Evolutionary conservation across 2,329 filamentous ascomycete species (phyloP), one percentile per base, ranked within the genome.

Genomic region (Talaromyces albobiverticillius): DNA sequence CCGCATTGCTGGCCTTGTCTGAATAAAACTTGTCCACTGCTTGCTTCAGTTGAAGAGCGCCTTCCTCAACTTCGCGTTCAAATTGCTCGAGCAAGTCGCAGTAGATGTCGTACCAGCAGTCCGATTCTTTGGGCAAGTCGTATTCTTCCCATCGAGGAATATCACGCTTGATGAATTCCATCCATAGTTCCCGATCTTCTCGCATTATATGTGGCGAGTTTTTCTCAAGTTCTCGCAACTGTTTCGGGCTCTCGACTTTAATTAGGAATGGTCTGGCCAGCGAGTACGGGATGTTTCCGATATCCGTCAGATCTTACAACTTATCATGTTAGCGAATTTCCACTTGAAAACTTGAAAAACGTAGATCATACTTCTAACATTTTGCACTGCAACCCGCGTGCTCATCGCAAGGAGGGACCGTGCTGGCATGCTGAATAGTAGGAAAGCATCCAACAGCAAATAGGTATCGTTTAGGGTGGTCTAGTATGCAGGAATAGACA

Each of bases 71-170:
- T 50, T 82, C 77, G 49, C 78, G 73, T 31, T 82, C 75, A 34
- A 84, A 80, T 58, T 86, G 77, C 40, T 76, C 76, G 59, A 82
- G 79, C 65, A 92, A 86, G 59, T 84, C 83, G 59, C 80, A 76
- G 73, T 95, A 96, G 13, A 95, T 79, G 53, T 87, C 84, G 67
- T 86, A 84, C 91, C 91, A 96, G 56, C 84, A 84, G 32, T 77
- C 76, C 0, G 86, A 83, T 58, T 89, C 80, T 53, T 79, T 79
- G 0, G 89, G 88, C 22, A 83, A 76, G 61, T 85, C 82, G 23
- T 83, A 81, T 65, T 87, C 84, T 40, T 85, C 77, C 69, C 84
- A 86, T 53, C 82, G 75, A 2, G 85, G 84, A 58, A 96, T 89
- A 63, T 96, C 85, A 46, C 85, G 83, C 49, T 83, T 81, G 69